A percentile compares a stretch with the other conserved stretches of the same genome.
Conservation (phyloP, 1,139 yeast genomes). For the Candida tetrigidarum region DNA sequence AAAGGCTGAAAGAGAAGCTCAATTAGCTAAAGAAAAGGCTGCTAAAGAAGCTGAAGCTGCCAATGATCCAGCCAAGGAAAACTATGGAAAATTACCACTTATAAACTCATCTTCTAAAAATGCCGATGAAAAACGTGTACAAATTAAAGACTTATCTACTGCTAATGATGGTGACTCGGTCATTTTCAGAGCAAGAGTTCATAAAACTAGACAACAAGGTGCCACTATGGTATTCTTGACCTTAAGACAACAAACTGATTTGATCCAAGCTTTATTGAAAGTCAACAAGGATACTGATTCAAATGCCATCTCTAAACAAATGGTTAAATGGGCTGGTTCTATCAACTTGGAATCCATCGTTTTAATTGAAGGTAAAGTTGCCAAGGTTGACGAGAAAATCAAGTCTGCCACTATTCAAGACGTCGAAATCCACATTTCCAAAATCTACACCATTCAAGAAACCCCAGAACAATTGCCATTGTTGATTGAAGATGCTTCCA, state of each 20-base stretch:
- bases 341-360: conserved; percentile 91
- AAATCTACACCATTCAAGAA: conserved; percentile 77
- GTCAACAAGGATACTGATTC: conserved; percentile 59
- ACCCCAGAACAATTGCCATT: conserved; percentile 95
- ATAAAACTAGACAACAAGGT: conserved; percentile 92
- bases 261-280: conserved; percentile 85
- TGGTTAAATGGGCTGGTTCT: conserved; percentile 95
- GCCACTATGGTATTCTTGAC: conserved; percentile 92
- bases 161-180: conserved; percentile 80
- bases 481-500: conserved; percentile 92
- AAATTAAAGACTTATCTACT: conserved; percentile 58
- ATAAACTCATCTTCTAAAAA: conserved; percentile 76
- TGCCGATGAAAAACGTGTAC: conserved; percentile 55
- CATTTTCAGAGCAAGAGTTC: conserved; percentile 91
- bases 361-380: conserved; percentile 82
- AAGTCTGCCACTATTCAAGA: conserved; percentile 93
- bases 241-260: conserved; percentile 84
- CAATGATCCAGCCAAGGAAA: conserved; percentile 81
- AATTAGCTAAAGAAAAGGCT: conserved; percentile 83
- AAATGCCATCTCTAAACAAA: conserved; percentile 80
- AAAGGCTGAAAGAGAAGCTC: conserved; percentile 92
- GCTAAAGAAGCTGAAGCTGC: conserved; percentile 75
- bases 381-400: conserved; percentile 83
- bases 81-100: conserved; percentile 89
- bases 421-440: conserved; percentile 78